Conservation (phyloP, 352 stramenopile genomes). For the Pythium biforme region DNA sequence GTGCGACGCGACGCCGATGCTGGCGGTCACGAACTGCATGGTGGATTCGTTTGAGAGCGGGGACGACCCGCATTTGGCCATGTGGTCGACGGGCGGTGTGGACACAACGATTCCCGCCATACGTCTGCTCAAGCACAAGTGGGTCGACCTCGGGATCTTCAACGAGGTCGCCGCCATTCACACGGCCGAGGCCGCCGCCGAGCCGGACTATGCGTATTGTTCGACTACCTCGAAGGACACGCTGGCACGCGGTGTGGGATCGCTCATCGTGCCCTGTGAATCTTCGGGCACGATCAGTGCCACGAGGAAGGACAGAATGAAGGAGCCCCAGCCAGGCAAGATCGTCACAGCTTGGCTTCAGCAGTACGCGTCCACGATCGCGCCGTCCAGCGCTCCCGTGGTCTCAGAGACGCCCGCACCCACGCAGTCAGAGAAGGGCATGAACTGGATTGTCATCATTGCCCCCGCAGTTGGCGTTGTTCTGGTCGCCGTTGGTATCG, state of each 20-base stretch:
- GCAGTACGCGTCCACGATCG: neutral
- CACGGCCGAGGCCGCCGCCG: neutral
- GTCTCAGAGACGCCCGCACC: too few relatives aligned
- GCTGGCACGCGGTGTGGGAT: neutral
- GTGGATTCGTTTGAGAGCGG: conserved; percentile 1
- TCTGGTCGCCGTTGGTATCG: neutral
- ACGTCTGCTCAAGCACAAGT: neutral
- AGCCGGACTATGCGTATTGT: neutral
- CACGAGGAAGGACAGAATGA: neutral
- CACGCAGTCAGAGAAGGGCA: neutral
- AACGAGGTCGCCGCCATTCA: neutral
- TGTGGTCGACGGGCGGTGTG: conserved; percentile 2
- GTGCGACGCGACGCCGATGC: conserved; percentile 10
- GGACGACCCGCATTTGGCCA: neutral
- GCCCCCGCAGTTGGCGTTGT: neutral
- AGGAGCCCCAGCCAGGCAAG: neutral
- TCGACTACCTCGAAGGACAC: neutral
- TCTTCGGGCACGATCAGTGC: neutral
- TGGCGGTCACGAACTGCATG: conserved; percentile 2
- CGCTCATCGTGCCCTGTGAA: neutral
- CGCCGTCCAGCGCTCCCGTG: too few relatives aligned
- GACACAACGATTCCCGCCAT: neutral
- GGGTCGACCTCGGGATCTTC: neutral
- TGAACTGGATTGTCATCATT: neutral
- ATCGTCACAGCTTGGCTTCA: neutral